A percentile compares a stretch with the other conserved stretches of the same genome.
These are phyloP conservation scores for Penicillium sp. DNA, from an alignment of 2,329 filamentous ascomycete genomes.

Conservation along the genomic window DNA sequence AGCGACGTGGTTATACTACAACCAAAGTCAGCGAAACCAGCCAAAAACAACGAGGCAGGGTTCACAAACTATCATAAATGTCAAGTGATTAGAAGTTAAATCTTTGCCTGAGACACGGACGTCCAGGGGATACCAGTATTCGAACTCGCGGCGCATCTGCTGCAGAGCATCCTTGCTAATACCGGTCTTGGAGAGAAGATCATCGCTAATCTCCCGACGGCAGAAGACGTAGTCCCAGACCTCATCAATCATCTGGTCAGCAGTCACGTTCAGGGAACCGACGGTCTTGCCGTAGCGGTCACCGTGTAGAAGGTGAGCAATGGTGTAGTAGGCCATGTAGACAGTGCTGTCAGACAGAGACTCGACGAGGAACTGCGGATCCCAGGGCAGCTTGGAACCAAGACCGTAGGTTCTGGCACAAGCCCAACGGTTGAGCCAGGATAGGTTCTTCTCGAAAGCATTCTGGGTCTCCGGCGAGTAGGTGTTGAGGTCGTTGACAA, in stretches of 20 bases:
- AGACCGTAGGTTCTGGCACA: slow-evolving; percentile 88
- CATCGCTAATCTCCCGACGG: slow-evolving; percentile 64
- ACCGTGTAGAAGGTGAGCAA: slow-evolving; percentile 64
- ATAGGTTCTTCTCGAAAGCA: slow-evolving; percentile 76
- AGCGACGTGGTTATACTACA: slow-evolving; percentile 75
- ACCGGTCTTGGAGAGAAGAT: slow-evolving; percentile 59
- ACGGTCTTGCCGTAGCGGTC: slow-evolving; percentile 77
- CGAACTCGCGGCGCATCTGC: slow-evolving; percentile 82
- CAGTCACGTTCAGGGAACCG: slow-evolving; percentile 63
- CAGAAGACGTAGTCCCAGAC: slow-evolving; percentile 96
- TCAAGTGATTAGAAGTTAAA: slow-evolving; percentile 90
- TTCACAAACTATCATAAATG: slow-evolving; percentile 66
- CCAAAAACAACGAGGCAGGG: no score
- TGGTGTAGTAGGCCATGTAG: slow-evolving; percentile 65
- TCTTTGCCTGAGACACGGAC: slow-evolving; percentile 87
- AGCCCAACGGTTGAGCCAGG: slow-evolving; percentile 95
- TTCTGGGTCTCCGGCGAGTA: slow-evolving; percentile 74
- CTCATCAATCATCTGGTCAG: slow-evolving; percentile 88
- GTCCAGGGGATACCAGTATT: slow-evolving; percentile 96
- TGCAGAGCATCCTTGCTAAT: slow-evolving; percentile 71
- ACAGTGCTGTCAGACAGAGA: slow-evolving; percentile 86
- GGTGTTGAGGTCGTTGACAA: slow-evolving; percentile 70
- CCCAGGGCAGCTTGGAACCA: slow-evolving; percentile 93
- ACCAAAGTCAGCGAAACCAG: no score
- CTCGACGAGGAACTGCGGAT: slow-evolving; percentile 84